phyloP scores from a whole-genome alignment of 331 rosid genomes.

The Saraca asoca region DNA sequence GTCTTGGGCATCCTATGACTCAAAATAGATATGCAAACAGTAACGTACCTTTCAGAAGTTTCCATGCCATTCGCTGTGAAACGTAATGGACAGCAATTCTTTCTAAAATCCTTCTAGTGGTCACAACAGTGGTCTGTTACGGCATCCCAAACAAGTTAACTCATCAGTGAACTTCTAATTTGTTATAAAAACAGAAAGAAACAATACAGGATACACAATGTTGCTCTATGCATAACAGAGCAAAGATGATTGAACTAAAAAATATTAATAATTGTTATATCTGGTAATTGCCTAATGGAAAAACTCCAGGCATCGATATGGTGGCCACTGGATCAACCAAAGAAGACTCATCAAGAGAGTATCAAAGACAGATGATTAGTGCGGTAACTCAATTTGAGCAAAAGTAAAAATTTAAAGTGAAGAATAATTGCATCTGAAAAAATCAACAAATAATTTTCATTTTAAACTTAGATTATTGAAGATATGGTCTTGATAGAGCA shows the following conservation, averaged over 20 bases:
- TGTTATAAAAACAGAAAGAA: slow-evolving; percentile 6
- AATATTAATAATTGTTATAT: background rate
- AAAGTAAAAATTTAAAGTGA: no score
- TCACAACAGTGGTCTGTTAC: slow-evolving; percentile 68
- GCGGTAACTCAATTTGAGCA: no score
- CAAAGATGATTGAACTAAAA: background rate
- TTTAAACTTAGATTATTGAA: no score
- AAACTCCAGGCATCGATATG: slow-evolving; percentile 1
- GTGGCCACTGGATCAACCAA: background rate
- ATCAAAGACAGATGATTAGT: slow-evolving; percentile 4
- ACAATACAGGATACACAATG: slow-evolving; percentile 22
- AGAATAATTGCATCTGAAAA: no score
- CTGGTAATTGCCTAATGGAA: background rate
- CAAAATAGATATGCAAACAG: slow-evolving; percentile 11
- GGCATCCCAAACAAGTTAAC: slow-evolving; percentile 30
- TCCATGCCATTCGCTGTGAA: slow-evolving; percentile 83
- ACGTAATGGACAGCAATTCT: slow-evolving; percentile 69
- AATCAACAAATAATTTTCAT: no score
- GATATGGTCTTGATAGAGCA: no score
- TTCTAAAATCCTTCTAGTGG: slow-evolving; percentile 82
- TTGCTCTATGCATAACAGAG: background rate
- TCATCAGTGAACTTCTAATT: slow-evolving; percentile 14
- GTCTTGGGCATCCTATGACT: slow-evolving; percentile 20
- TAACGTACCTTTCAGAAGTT: slow-evolving; percentile 79
- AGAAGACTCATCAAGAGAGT: background rate